Base-by-base conservation (phyloP, 108 stramenopile genomes). In the Pseudonitzschia pungens region DNA sequence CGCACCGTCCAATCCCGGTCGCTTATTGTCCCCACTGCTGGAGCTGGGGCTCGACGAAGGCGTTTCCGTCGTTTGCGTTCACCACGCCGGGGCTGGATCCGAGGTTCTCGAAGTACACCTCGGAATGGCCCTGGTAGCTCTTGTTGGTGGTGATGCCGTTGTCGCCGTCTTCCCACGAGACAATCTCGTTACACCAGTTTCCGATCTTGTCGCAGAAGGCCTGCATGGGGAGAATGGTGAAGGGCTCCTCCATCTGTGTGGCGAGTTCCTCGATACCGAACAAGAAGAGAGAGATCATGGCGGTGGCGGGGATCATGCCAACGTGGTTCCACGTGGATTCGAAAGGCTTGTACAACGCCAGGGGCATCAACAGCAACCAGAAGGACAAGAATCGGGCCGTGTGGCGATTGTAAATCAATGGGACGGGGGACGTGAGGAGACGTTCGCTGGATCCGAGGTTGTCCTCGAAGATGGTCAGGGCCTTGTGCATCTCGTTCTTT, bases 201-300 rank as follows among this genome's bases (percentile, higher is more conserved):
- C 62, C 58, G 72, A 87, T 84, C 72, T 82, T 87, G 53, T 87
- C 86, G 68, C 86, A 87, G 43, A 85, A 85, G 14, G 68, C 84
- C 55, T 83, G 83, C 77, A 72, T 75, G 52, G 89, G 89, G 16
- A 89, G 72, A 63, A 89, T 87, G 21, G 85, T 88, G 72, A 91
- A 91, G 27, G 94, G 94, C 66, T 95, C 92, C 71, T 95, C 94
- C 68, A 95, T 63, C 54, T 91, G 90, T 20, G 86, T 85, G 2
- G 86, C 89, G 33, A 94, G 72, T 69, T 95, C 94, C 74, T 95
- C 94, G 60, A 95, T 92, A 56, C 94, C 91, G 63, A 95, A 87
- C 22, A 95, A 69, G 62, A 89, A 88, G 11, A 89, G 48, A 26
- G 82, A 83, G 27, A 85, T 68, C 36, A 90, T 68, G 1, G 85